A percentile compares a stretch with the other conserved stretches of the same genome.
Evolutionary conservation across 495 filamentous ascomycete genomes (phyloP).

Genomic region (Thermothielavioides terrestris): DNA sequence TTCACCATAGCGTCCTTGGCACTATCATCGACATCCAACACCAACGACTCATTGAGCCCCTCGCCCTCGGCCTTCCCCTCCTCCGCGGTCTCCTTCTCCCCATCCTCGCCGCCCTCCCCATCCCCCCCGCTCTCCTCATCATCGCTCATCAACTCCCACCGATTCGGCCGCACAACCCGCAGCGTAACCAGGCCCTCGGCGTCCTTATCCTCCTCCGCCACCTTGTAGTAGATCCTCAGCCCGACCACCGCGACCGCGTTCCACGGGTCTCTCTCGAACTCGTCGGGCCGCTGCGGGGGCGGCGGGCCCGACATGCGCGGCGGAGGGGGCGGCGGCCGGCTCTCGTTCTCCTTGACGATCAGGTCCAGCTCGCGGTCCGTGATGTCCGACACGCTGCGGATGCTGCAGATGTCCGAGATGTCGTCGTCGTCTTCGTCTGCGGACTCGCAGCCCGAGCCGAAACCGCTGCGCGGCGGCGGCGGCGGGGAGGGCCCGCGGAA

Average conservation of each 20-base stretch:
- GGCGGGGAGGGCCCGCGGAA: no score
- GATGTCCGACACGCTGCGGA: conserved; percentile 31
- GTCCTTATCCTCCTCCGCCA: conserved; percentile 42
- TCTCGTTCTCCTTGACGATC: conserved; percentile 7
- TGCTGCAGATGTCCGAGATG: conserved; percentile 20
- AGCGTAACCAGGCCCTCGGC: conserved; percentile 39
- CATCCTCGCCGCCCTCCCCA: conserved; percentile 6
- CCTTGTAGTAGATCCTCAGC: conserved; percentile 60
- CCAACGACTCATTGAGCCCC: conserved; percentile 26
- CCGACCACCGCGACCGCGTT: conserved; percentile 79
- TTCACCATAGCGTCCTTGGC: conserved; percentile 38
- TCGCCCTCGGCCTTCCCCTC: conserved; percentile 9
- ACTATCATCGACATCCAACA: conserved; percentile 42
- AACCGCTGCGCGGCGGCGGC: background rate
- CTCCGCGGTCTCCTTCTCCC: conserved; percentile 3
- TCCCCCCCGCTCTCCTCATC: conserved; percentile 14
- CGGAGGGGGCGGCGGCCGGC: background rate
- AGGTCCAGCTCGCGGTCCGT: conserved; percentile 31
- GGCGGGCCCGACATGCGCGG: background rate
- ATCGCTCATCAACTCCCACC: conserved; percentile 21
- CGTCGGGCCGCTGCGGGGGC: conserved; percentile 17
- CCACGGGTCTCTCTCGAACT: conserved; percentile 60
- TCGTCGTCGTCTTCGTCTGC: conserved; percentile 9
- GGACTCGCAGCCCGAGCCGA: background rate
- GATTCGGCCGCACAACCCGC: conserved; percentile 31